Percentiles rank a stretch among this genome's conserved stretches.
phyloP scores from a whole-genome alignment of 805 yeast species.

The Yamadazyma ubonensis region DNA sequence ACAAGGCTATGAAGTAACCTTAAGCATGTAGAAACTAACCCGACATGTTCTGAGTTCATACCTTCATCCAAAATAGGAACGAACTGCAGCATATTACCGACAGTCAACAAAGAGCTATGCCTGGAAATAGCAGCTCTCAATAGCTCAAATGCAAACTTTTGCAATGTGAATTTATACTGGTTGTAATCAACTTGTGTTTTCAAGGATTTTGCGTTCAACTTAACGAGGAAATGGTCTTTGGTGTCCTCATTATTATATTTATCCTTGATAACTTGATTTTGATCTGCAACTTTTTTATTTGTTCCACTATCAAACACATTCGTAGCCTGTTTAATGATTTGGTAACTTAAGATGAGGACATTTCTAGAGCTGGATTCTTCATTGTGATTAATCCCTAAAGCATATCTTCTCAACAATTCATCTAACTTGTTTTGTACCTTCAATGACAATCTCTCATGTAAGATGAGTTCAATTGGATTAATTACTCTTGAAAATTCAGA shows the following conservation, averaged over 20 bases:
- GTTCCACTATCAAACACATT: slow-evolving; percentile 10
- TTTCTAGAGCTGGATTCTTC: slow-evolving; percentile 54
- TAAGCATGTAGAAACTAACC: slow-evolving; percentile 67
- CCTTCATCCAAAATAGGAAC: slow-evolving; percentile 67
- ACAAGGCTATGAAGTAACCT: slow-evolving; percentile 60
- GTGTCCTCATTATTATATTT: slow-evolving; percentile 12
- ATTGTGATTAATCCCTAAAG: slow-evolving; percentile 78
- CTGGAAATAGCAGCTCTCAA: slow-evolving; percentile 68
- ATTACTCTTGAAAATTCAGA: slow-evolving; percentile 56
- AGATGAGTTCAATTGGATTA: slow-evolving; percentile 62
- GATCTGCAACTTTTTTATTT: neutral
- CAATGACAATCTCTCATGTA: slow-evolving; percentile 62
- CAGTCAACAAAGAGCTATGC: slow-evolving; percentile 58
- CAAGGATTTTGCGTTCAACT: slow-evolving; percentile 58
- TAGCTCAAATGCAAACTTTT: slow-evolving; percentile 73
- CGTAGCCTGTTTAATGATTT: slow-evolving; percentile 59
- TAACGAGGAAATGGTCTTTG: slow-evolving; percentile 67
- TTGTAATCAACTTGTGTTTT: slow-evolving; percentile 56
- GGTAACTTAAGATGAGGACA: slow-evolving; percentile 69
- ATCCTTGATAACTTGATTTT: slow-evolving; percentile 10
- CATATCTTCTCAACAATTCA: slow-evolving; percentile 72
- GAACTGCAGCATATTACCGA: slow-evolving; percentile 65
- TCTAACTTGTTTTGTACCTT: slow-evolving; percentile 74
- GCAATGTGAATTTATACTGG: slow-evolving; percentile 59
- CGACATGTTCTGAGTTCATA: slow-evolving; percentile 67